Percentiles rank a stretch among this genome's conserved stretches.
Conservation (phyloP, 257 asterid species). For the Primulina eburnea region DNA sequence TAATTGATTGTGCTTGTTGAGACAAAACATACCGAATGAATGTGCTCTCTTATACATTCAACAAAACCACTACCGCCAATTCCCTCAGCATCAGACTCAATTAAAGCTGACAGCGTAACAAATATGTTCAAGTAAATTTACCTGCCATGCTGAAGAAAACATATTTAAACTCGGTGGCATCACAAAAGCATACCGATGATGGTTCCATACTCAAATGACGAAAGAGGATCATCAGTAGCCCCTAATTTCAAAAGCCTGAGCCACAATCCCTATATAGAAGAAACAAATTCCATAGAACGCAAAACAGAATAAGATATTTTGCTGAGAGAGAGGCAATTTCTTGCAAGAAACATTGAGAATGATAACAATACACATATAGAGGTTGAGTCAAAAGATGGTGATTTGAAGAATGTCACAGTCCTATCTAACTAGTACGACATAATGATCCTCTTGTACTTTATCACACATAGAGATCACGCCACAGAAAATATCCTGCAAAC, state of each 20-base stretch:
- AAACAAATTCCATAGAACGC: constrained; percentile 17
- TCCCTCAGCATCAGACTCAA: constrained; percentile 97
- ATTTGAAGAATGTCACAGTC: background rate
- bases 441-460: constrained; percentile 10
- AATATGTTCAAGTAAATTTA: constrained; percentile 29
- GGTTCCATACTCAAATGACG: constrained; percentile 96
- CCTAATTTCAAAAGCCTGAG: constrained; percentile 87
- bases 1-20: constrained; percentile 15
- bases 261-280: constrained; percentile 75
- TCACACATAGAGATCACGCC: constrained; percentile 5
- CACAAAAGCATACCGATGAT: constrained; percentile 65
- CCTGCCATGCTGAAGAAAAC: constrained; percentile 24
- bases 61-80: constrained; percentile 98
- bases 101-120: constrained; percentile 56
- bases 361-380: constrained; percentile 4
- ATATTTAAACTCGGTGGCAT: constrained; percentile 12
- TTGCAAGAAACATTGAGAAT: constrained; percentile 9
- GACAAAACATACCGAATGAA: constrained; percentile 67
- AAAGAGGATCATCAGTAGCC: constrained; percentile 92
- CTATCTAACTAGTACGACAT: constrained; percentile 8
- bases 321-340: background rate
- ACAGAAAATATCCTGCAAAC: background rate
- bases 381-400: constrained; percentile 7
- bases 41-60: constrained; percentile 94
- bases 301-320: constrained; percentile 6